Evolutionary conservation across 345 rosid species (phyloP), one percentile per base, ranked within the genome.

Genomic region (Carallia brachiata): DNA sequence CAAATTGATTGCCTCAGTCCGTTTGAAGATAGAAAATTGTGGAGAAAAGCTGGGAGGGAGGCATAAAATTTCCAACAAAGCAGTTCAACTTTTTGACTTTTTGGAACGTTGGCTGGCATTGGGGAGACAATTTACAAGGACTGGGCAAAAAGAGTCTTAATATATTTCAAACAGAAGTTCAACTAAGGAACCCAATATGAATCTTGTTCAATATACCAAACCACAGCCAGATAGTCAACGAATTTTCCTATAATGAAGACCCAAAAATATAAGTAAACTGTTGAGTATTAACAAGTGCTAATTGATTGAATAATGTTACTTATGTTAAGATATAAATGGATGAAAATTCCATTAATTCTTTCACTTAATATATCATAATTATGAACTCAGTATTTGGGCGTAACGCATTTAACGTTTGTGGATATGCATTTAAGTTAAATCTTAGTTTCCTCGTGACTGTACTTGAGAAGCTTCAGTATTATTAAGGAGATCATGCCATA

Each of bases 71-170:
- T 59, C 12, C 73, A 76, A 66, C 37, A 19, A 34, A 50, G 59
- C 27, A 58, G 62, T 36, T 73, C 53, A 65, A 50, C 57, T 74
- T 79, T 78, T 72, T 79, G 82, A 82, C 85, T 77, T 82, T 76
- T 23, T 66, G 62, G 57, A 62, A 37, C 72, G 1, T 68, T 36
- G 75, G 53, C 57, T 69, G 52, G 57, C 4, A 32, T 32, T 70
- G 52, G 57, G 67, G 75, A 36, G 73, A 70, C 65, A 64, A 64
- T 73, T 71, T 72, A 79, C 13, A 73, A 78, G 54, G 70, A 39
- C 18, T 23, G 32, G 64, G 36, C 72, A 48, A 47, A 58, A 58
- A 48, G n/a, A 48, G 18, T 54, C 68, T 23, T 23, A 10, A 67
- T 56, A 34, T 8, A 36, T 17, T 59, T 68, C 31, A 69, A 73